A percentile compares a stretch with the other conserved stretches of the same genome.
Evolutionary conservation across 768 basidiomycete species (phyloP).

Genomic region (Lactarius pseudohatsudake): DNA sequence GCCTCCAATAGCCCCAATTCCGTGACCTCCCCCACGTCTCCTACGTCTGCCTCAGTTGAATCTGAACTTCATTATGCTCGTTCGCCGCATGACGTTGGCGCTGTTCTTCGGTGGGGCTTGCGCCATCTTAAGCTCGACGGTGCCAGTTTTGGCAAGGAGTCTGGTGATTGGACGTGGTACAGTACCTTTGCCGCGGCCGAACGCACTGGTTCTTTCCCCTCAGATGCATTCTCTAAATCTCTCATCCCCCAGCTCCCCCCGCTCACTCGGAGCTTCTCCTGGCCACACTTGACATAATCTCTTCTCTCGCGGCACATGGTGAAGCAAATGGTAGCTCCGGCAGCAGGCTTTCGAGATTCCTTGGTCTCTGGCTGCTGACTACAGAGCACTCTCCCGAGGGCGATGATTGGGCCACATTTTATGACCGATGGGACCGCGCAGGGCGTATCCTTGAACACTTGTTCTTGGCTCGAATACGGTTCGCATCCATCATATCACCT

Average conservation of each 20-base stretch:
- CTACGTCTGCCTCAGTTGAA: slow-evolving; percentile 54
- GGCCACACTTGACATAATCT: slow-evolving; percentile 59
- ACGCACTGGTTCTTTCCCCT: slow-evolving; percentile 56
- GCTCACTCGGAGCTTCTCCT: slow-evolving; percentile 59
- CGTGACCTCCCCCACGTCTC: slow-evolving; percentile 52
- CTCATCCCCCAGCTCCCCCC: slow-evolving; percentile 60
- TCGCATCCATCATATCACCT: slow-evolving; percentile 20
- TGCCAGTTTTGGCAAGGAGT: slow-evolving; percentile 55
- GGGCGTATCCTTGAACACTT: slow-evolving; percentile 76
- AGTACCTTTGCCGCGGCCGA: slow-evolving; percentile 60
- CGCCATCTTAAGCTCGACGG: slow-evolving; percentile 69
- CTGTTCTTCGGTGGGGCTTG: slow-evolving; percentile 78
- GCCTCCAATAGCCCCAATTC: slow-evolving; percentile 45
- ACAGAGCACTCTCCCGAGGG: slow-evolving; percentile 46
- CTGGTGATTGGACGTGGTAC: slow-evolving; percentile 59
- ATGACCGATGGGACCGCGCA: slow-evolving; percentile 70
- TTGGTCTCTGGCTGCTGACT: slow-evolving; percentile 72
- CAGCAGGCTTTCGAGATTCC: slow-evolving; percentile 70
- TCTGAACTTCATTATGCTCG: slow-evolving; percentile 63
- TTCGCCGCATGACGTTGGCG: slow-evolving; percentile 74
- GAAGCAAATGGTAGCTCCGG: slow-evolving; percentile 74
- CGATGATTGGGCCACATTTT: slow-evolving; percentile 66
- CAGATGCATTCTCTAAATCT: slow-evolving; percentile 58
- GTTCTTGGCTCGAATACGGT: slow-evolving; percentile 74
- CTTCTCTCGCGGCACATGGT: slow-evolving; percentile 67